Evolutionary conservation across 177 flowering plant species (phyloP).

Genomic region (Telopea speciosissima): DNA sequence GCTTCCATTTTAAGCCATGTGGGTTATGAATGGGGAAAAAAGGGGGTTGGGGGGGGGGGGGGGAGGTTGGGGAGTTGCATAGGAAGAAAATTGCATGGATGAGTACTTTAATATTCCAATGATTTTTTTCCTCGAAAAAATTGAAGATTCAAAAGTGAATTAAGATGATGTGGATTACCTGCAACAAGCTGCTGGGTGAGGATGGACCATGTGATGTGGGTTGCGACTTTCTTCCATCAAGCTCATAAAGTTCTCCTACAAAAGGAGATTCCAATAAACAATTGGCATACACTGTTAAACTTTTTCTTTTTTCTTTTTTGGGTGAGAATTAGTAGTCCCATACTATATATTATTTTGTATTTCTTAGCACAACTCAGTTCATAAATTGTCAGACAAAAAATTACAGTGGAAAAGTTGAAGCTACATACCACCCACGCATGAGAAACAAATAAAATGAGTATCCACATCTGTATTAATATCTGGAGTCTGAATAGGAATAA

Average conservation of each 20-base stretch:
- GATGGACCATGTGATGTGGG: conserved; percentile 84
- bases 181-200: conserved; percentile 59
- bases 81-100: too few species aligned
- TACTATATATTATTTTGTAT: not conserved
- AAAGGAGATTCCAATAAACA: not conserved
- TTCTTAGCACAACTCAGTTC: not conserved
- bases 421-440: conserved; percentile 72
- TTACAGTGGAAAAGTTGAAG: not conserved
- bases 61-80: too few species aligned
- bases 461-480: conserved; percentile 40
- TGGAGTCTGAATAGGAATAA: conserved; percentile 47
- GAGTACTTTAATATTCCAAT: too few species aligned
- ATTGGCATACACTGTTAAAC: not conserved
- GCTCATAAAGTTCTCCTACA: conserved; percentile 79
- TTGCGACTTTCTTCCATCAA: conserved; percentile 79
- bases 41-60: too few species aligned
- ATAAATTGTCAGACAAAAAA: not conserved
- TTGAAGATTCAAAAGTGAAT: not conserved
- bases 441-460: conserved; percentile 88
- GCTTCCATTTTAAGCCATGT: too few species aligned
- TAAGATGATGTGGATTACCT: conserved; percentile 31
- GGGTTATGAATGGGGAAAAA: too few species aligned
- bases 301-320: not conserved
- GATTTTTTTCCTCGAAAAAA: too few species aligned
- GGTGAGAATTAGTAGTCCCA: not conserved